Base-by-base conservation (phyloP, 768 basidiomycete species). In the Tylopilus rubrobrunneus region DNA sequence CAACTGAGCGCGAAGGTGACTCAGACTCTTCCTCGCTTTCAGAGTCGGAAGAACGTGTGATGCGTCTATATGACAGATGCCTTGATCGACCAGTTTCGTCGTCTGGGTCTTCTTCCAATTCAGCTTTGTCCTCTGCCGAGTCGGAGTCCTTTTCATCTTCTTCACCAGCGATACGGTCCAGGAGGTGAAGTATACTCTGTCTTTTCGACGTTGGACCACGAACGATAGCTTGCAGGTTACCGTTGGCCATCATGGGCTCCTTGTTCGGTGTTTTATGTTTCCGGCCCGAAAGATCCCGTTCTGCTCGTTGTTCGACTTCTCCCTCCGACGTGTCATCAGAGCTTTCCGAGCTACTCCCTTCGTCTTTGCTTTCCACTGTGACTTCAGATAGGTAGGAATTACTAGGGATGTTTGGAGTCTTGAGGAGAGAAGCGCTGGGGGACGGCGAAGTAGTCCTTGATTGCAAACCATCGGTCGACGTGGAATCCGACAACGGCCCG, bases 331-430 rank as follows among this genome's bases (percentile, higher is more conserved):
- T 51, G 23, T 64, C 66, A 42, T 64, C 63, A 17, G 69, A 68
- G 34, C 72, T 69, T 17, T 74, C 76, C 11, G 67, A 65, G 56
- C 72, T 72, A 29, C 73, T 74, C n/a, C 71, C 74, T 64, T 76
- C 74, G n/a, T 67, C 70, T 27, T 57, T 63, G 45, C 64, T 65
- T 53, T 75, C 69, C 11, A 74, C 65, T 3, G 62, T 63, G 7
- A 76, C 72, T 47, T 77, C 73, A 17, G 69, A 69, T 19, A 71
- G 51, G 33, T 63, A 56, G 7, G 71, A 70, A n/a, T 67, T 66
- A 12, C 56, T 55, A 31, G 72, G 74, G 19, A 73, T 53, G 5
- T 53, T 49, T 11, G 64, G 62, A 14, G 60, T 56, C 43, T 36
- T 27, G 4, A 49, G 27, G 29, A 57, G 7, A 53, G 67, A 25